Evolutionary conservation across 2,329 filamentous ascomycete genomes (phyloP), one percentile per base, ranked within the genome.

Genomic region (Sporothrix mexicana): DNA sequence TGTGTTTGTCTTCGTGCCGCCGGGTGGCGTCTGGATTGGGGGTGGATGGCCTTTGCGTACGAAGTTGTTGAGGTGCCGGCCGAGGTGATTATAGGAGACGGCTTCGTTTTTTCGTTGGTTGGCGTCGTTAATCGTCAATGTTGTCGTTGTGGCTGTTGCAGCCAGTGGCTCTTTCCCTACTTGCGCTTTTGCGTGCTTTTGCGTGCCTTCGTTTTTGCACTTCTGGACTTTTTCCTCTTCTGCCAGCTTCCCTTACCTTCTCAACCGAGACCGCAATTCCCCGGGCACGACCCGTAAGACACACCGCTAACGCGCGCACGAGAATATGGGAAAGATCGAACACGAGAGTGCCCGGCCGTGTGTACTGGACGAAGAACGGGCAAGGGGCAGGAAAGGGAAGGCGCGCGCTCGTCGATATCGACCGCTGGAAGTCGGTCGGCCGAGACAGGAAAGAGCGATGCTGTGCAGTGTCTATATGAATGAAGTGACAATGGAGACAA

Each of bases 211-310:
- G 45, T 67, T 51, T 30, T 51, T 36, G 45, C 64, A 51, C 23
- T 51, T 67, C 41, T 67, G 41, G 64, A 43, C 66, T 43, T 55
- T 43, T 55, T 55, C 66, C 66, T 41, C 49, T 59, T 57, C 45
- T 57, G 49, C 51, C 51, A 55, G 51, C n/a, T 45, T 45, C 53
- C 41, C 67, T 59, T 45, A 51, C 25, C 68, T 30, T 47, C 20
- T 20, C 68, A 70, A 23, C 51, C 51, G 51, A 45, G 68, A 53
- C 53, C 17, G 41, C n/a, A 61, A 61, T 47, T 61, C 68, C 36
- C 53, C 47, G 51, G 49, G 51, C 67, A 57, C 45, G 67, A 43
- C 67, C 67, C 49, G 49, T 59, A 69, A 70, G 68, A 70, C 53
- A 70, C 41, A 30, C 53, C 68, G 51, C 68, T 47, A 47, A 59